These are phyloP conservation scores for Arthrobotrys megalospora DNA, from an alignment of 2,329 filamentous ascomycete genomes.

Conservation along the genomic window DNA sequence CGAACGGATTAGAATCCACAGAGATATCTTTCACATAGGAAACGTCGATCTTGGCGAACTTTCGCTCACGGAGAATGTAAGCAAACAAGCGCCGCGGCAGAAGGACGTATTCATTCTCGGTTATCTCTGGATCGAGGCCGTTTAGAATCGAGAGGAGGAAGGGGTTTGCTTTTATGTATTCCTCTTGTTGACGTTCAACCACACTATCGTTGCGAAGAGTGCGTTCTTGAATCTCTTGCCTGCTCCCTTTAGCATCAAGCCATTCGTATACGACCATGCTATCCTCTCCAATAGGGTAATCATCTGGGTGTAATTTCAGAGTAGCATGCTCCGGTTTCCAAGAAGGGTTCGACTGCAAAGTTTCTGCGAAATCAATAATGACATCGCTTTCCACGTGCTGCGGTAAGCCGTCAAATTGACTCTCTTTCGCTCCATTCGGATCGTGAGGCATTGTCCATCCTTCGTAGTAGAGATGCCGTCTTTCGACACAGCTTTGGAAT, in stretches of 20 bases:
- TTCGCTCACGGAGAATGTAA: slow-evolving; percentile 68
- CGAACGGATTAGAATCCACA: slow-evolving; percentile 67
- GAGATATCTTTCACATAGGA: slow-evolving; percentile 65
- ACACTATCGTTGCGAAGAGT: slow-evolving; percentile 6
- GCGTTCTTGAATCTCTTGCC: slow-evolving; percentile 16
- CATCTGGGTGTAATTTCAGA: slow-evolving; percentile 66
- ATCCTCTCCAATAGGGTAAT: slow-evolving; percentile 35
- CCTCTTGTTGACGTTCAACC: slow-evolving; percentile 12
- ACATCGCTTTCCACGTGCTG: slow-evolving; percentile 69
- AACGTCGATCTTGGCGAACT: slow-evolving; percentile 68
- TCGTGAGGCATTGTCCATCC: slow-evolving; percentile 68
- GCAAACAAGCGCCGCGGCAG: slow-evolving; percentile 69
- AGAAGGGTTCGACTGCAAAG: slow-evolving; percentile 67
- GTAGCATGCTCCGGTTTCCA: slow-evolving; percentile 67
- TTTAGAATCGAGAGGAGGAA: slow-evolving; percentile 64
- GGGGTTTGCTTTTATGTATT: slow-evolving; percentile 65
- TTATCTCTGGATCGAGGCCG: slow-evolving; percentile 62
- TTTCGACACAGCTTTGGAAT: slow-evolving; percentile 66
- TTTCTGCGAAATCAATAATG: slow-evolving; percentile 69
- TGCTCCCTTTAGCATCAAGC: slow-evolving; percentile 18
- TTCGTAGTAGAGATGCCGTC: slow-evolving; percentile 68
- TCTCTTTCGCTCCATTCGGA: slow-evolving; percentile 66
- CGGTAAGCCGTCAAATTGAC: slow-evolving; percentile 67
- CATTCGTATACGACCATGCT: slow-evolving; percentile 9
- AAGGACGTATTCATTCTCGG: slow-evolving; percentile 66